Percentiles rank a stretch among this genome's conserved stretches.
These are phyloP conservation scores for Corchorus capsularis DNA, from an alignment of 345 rosid species.

Conservation along the genomic window DNA sequence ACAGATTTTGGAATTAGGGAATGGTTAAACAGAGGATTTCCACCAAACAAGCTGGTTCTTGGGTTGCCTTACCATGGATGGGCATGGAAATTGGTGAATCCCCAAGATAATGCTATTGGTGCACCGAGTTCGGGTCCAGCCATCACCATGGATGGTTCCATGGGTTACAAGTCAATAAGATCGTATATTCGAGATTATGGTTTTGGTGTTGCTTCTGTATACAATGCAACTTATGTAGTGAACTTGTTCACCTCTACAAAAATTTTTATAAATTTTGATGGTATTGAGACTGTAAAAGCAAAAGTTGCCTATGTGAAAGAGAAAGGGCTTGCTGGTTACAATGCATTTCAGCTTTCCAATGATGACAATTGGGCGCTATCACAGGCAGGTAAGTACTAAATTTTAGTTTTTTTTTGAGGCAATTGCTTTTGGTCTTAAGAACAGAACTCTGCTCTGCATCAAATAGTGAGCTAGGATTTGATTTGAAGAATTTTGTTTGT, in stretches of 20 bases:
- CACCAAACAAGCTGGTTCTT: slow-evolving; percentile 24
- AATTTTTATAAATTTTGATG: slow-evolving; percentile 50
- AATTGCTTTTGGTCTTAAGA: neutral
- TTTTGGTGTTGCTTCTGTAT: slow-evolving; percentile 25
- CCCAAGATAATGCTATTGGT: slow-evolving; percentile 17
- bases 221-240: slow-evolving; percentile 38
- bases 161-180: slow-evolving; percentile 32
- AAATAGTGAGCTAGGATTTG: neutral
- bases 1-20: slow-evolving; percentile 24
- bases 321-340: slow-evolving; percentile 40
- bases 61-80: slow-evolving; percentile 34
- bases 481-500: too few species aligned
- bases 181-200: slow-evolving; percentile 27
- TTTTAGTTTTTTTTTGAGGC: neutral
- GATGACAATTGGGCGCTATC: slow-evolving; percentile 54
- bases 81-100: slow-evolving; percentile 23
- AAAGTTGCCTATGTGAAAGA: slow-evolving; percentile 42
- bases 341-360: slow-evolving; percentile 34
- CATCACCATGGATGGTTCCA: slow-evolving; percentile 9
- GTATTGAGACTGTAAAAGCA: slow-evolving; percentile 29
- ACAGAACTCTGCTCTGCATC: neutral
- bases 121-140: slow-evolving; percentile 23
- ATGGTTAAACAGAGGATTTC: slow-evolving; percentile 23
- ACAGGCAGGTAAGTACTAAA: slow-evolving; percentile 11
- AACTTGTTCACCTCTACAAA: slow-evolving; percentile 25